These are phyloP conservation scores for Rhodosporidiobolus odoratus DNA, from an alignment of 768 basidiomycete species.

Conservation along the genomic window DNA sequence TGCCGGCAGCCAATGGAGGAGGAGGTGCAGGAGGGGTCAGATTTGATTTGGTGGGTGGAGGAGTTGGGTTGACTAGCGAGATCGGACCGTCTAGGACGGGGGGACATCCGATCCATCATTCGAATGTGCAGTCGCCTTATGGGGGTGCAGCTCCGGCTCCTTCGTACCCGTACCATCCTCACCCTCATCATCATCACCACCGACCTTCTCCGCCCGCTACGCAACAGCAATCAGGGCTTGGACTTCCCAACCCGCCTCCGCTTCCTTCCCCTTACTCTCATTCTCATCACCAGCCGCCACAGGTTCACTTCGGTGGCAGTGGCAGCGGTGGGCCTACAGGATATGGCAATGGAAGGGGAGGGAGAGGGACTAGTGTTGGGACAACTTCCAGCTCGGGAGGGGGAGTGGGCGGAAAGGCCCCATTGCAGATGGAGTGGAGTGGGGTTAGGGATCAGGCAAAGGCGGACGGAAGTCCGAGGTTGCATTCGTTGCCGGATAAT, in stretches of 20 bases:
- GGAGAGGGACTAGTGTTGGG: no score
- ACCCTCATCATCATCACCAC: no score
- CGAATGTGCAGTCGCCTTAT: no score
- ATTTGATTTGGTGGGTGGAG: slow-evolving; percentile 29
- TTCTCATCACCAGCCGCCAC: not conserved
- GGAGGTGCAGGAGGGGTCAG: slow-evolving; percentile 3
- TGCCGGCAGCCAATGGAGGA: no score
- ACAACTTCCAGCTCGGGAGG: not conserved
- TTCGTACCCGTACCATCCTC: no score
- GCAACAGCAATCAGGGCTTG: no score
- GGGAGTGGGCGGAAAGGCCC: slow-evolving; percentile 18
- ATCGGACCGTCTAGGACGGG: slow-evolving; percentile 2
- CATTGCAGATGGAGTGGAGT: slow-evolving; percentile 36
- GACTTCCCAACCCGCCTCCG: no score
- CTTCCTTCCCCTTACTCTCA: no score
- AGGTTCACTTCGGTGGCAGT: slow-evolving; percentile 1
- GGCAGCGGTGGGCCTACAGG: not conserved
- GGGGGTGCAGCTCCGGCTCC: no score
- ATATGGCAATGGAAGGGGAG: not conserved
- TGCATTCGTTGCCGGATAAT: slow-evolving; percentile 88
- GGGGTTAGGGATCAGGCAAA: slow-evolving; percentile 39
- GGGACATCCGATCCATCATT: slow-evolving; percentile 6
- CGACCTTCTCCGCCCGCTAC: no score
- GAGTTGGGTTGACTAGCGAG: slow-evolving; percentile 17
- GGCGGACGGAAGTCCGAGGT: slow-evolving; percentile 65